These are phyloP conservation scores for Melocanna baccifera DNA, from an alignment of 176 grass and related monocot genomes.

Conservation along the genomic window DNA sequence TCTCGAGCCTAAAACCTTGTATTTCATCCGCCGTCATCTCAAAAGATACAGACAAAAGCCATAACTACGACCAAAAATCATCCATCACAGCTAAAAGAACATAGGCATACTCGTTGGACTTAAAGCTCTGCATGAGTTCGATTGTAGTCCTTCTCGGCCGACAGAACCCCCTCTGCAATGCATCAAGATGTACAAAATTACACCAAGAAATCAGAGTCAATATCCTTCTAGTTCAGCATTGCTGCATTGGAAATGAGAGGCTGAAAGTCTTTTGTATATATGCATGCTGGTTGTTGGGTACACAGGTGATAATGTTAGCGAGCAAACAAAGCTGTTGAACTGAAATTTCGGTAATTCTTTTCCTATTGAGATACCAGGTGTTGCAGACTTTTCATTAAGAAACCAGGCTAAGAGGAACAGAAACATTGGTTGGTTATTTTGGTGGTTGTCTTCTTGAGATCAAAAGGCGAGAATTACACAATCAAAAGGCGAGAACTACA, in stretches of 20 bases:
- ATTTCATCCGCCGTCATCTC: no score
- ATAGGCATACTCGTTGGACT: constrained; percentile 59
- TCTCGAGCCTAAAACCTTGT: no score
- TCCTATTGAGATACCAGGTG: background rate
- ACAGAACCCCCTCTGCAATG: constrained; percentile 64
- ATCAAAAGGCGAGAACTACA: background rate
- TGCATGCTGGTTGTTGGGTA: background rate
- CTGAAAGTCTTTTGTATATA: background rate
- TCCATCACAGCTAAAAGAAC: no score
- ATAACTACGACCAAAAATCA: no score
- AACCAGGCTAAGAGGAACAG: background rate
- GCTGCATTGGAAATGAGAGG: background rate
- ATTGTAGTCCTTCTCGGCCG: constrained; percentile 82
- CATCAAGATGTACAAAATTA: background rate
- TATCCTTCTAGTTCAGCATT: background rate
- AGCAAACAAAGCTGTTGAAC: background rate
- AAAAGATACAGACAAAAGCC: no score
- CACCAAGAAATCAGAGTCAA: background rate
- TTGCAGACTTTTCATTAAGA: background rate
- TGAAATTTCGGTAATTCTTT: background rate
- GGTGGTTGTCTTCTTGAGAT: background rate
- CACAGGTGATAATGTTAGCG: no score
- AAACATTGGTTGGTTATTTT: background rate
- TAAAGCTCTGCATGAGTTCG: constrained; percentile 88
- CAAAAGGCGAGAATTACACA: background rate